Base-by-base conservation (phyloP, 2,329 filamentous ascomycete genomes). In the Arthroderma uncinatum region DNA sequence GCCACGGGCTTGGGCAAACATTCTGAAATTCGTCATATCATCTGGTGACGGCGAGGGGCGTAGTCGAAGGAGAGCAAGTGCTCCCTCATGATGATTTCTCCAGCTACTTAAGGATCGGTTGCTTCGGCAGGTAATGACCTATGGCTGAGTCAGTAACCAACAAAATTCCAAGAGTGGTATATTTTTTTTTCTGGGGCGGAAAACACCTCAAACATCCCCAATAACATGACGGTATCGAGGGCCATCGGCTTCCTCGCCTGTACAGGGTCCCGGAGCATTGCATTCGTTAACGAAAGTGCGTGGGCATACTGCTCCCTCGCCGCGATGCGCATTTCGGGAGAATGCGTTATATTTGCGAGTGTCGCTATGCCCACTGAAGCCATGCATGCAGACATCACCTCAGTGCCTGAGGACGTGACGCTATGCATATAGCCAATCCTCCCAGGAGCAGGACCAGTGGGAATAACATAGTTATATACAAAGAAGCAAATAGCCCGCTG, bases 181-280 rank as follows among this genome's bases (percentile, higher is more conserved):
- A 34, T 34, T 12, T 34, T 12, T 12, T 14, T 10, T 12, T 6
- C 36, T 14, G 10, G 21, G n/a, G 5, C n/a, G 14, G 2, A 48
- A 14, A 71, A 64, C 68, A 83, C 81, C 74, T 85, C 82, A 60
- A 82, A 85, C 66, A 83, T 73, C 50, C 81, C 80, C 61, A 85
- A 75, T 62, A 81, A 74, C 42, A 84, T 72, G 30, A 83, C 78
- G 6, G 77, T 74, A 61, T 82, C 73, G 14, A 79, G 73, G 8
- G 78, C 73, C 48, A 76, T 70, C 58, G 73, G 70, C 21, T 67
- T 64, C 39, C 63, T 71, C n/a, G 69, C 71, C 44, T 71, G 65
- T 16, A 63, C 64, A 6, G 64, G 60, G 55, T 71, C 64, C 40
- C 63, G 60, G 34, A 75, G 61, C 37, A 70, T 68, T 23, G 62